phyloP scores from a whole-genome alignment of 2,329 filamentous ascomycete species.

The Sporothrix pseudoabietina region DNA sequence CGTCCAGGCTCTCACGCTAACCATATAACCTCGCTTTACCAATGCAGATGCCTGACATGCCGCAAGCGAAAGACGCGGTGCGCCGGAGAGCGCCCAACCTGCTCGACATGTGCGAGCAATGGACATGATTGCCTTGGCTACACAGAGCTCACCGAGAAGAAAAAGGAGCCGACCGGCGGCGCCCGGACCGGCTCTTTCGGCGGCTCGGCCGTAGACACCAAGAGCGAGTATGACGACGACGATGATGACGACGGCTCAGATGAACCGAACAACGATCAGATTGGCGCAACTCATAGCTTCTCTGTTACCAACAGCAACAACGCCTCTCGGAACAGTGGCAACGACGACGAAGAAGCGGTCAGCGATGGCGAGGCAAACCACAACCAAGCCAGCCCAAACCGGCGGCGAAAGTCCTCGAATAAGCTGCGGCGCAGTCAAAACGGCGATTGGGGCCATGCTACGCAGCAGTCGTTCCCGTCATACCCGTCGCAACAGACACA shows the following conservation, averaged over 20 bases:
- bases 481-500: not conserved
- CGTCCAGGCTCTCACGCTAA: not conserved
- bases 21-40: conserved; percentile 5
- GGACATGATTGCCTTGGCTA: conserved; percentile 71
- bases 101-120: conserved; percentile 72
- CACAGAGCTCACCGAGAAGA: conserved; percentile 55
- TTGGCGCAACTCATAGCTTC: not conserved
- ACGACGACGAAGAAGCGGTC: not conserved
- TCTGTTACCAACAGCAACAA: not conserved
- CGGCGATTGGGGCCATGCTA: not conserved
- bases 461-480: not conserved
- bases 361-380: not conserved
- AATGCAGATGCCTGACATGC: conserved; percentile 66
- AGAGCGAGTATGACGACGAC: conserved; percentile 32
- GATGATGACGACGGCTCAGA: conserved; percentile 38
- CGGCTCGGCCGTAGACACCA: conserved; percentile 32
- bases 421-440: not conserved
- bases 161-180: conserved; percentile 39
- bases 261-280: conserved; percentile 35
- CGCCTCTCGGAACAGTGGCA: not conserved
- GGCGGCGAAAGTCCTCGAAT: not conserved
- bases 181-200: conserved; percentile 6
- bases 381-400: not conserved
- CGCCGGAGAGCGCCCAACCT: conserved; percentile 70
- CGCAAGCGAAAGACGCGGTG: conserved; percentile 76